Conservation (phyloP, 257 asterid genomes). For the Hygrophila difformis region DNA sequence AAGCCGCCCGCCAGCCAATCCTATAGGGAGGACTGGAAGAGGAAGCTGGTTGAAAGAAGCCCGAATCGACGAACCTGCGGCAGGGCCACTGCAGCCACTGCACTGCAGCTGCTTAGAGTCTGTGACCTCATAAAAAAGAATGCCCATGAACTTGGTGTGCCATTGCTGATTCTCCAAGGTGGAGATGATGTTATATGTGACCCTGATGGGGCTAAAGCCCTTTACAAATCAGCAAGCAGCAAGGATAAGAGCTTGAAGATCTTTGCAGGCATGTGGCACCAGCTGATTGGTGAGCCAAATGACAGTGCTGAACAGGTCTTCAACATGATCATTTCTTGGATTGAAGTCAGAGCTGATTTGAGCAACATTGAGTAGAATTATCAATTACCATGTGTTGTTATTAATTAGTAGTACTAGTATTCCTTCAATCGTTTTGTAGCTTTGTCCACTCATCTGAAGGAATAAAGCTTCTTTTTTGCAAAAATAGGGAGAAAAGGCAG, state of each 20-base stretch:
- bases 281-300: conserved; percentile 57
- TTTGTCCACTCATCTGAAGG: too few relatives aligned
- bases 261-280: conserved; percentile 72
- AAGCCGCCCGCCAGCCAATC: conserved; percentile 42
- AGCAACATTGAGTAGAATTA: neutral
- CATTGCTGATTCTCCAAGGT: conserved; percentile 70
- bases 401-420: too few relatives aligned
- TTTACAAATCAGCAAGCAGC: conserved; percentile 38
- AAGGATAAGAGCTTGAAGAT: conserved; percentile 65
- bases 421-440: too few relatives aligned
- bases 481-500: too few relatives aligned
- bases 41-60: conserved; percentile 35
- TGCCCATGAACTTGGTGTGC: conserved; percentile 38
- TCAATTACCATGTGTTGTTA: too few relatives aligned
- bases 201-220: conserved; percentile 40
- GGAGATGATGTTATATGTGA: conserved; percentile 62
- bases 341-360: conserved; percentile 39
- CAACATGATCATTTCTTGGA: conserved; percentile 39
- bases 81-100: conserved; percentile 56
- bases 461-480: too few relatives aligned
- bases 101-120: conserved; percentile 43
- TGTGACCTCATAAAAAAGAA: conserved; percentile 37
- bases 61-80: conserved; percentile 43
- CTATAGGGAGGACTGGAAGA: conserved; percentile 56
- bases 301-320: conserved; percentile 34